Conservation (phyloP, 305 asterid species). For the Fraxinus albicans region DNA sequence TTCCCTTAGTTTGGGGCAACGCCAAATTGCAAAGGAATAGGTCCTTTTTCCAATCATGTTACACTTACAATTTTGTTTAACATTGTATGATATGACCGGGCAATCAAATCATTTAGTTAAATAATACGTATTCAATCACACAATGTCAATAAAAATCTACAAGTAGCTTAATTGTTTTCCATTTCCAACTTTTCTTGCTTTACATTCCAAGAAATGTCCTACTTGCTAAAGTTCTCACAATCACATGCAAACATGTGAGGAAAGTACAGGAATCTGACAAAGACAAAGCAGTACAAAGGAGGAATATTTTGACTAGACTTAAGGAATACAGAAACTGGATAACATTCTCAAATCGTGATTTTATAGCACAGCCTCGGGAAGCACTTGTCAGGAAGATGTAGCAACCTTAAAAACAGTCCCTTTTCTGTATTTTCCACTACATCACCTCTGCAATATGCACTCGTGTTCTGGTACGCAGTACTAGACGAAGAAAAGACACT, state of each 20-base stretch:
- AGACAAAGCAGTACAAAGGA: background rate
- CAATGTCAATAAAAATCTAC: too few species aligned
- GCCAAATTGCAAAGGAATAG: background rate
- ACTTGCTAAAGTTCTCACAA: background rate
- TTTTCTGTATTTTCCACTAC: background rate
- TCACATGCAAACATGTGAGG: background rate
- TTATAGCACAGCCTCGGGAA: background rate
- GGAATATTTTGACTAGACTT: background rate
- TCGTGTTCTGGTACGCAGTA: background rate
- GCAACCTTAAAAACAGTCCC: background rate
- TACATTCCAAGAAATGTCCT: background rate
- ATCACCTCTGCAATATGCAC: background rate
- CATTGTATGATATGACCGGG: too few species aligned
- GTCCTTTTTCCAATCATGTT: background rate
- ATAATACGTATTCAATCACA: too few species aligned
- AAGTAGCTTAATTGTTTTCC: background rate
- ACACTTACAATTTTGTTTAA: too few species aligned
- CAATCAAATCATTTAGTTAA: too few species aligned
- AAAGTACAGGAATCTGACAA: background rate
- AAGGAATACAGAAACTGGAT: background rate
- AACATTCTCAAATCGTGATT: background rate
- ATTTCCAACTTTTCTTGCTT: background rate
- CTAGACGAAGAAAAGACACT: background rate
- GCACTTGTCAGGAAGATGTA: background rate
- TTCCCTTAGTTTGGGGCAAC: background rate